A percentile compares a stretch with the other conserved stretches of the same genome.
These are phyloP conservation scores for Alternaria consortialis DNA, from an alignment of 2,329 filamentous ascomycete species.

Conservation along the genomic window DNA sequence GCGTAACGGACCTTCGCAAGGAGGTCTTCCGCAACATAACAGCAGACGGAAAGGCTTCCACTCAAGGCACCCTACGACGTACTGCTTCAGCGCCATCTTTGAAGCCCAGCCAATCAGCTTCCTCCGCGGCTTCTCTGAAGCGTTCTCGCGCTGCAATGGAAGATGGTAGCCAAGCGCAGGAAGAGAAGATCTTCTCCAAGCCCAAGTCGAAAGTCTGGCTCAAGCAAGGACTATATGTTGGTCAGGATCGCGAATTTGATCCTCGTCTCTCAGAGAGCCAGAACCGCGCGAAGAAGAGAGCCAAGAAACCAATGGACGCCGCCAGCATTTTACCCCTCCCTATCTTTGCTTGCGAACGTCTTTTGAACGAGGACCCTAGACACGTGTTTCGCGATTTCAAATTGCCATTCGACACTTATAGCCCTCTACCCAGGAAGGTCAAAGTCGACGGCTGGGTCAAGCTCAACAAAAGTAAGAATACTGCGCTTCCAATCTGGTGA, in stretches of 20 bases:
- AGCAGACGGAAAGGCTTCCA: constrained; percentile 48
- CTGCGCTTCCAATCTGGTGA: constrained; percentile 15
- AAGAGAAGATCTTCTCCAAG: constrained; percentile 35
- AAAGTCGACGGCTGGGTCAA: constrained; percentile 95
- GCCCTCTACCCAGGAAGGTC: constrained; percentile 83
- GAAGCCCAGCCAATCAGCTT: constrained; percentile 24
- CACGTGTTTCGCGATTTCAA: constrained; percentile 75
- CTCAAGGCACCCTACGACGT: constrained; percentile 41
- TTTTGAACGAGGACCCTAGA: constrained; percentile 67
- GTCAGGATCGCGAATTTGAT: constrained; percentile 66
- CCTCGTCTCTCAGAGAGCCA: constrained; percentile 58
- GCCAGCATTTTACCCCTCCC: constrained; percentile 75
- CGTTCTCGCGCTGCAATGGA: constrained; percentile 34
- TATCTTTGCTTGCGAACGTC: constrained; percentile 77
- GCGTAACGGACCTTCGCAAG: constrained; percentile 45
- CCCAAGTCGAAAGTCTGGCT: constrained; percentile 77
- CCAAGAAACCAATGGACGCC: constrained; percentile 58
- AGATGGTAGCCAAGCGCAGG: constrained; percentile 23
- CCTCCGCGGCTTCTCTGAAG: constrained; percentile 29
- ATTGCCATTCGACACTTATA: constrained; percentile 88
- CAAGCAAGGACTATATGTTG: constrained; percentile 83
- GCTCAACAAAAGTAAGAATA: constrained; percentile 81
- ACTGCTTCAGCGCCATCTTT: constrained; percentile 37
- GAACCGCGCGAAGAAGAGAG: constrained; percentile 50
- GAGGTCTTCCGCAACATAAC: constrained; percentile 45